Base-by-base conservation (phyloP, 306 rosid species). In the Cucumis sativus region DNA sequence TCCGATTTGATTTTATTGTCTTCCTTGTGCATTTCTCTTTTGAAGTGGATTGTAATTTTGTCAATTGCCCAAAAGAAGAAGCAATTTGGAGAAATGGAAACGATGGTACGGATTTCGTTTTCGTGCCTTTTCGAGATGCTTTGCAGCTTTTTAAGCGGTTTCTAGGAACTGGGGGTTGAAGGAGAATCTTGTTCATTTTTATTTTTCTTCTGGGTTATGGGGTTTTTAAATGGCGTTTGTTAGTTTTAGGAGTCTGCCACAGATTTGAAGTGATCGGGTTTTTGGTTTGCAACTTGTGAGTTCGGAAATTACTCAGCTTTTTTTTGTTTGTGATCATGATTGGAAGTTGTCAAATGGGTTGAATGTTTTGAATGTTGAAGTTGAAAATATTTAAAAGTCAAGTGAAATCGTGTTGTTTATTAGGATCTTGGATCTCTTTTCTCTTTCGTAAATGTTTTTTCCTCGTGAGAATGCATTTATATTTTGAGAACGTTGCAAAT, bases 321-420 rank as follows among this genome's bases (percentile, higher is more conserved):
- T 41, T 12, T 12, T 20, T 67, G 7, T 20, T 20, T 58, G 15
- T 4, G 52, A 37, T 23, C 5, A 6, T n/a, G 16, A 25, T 40
- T 70, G 18, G 21, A 47, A 14, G 18, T 70, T 25, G 58, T 70
- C 12, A 23, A 28, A 33, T 33, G 4, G 57, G 40, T 49, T 70
- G 51, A 43, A 68, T 49, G 18, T 43, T 68, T 41, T 20, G n/a
- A 68, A 20, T 17, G 74, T 66, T 18, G 74, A 43, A 47, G 39
- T 21, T 43, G 75, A 69, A 10, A 69, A 43, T 7, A 45, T 69
- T 25, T 20, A 21, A 41, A n/a, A 45, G 75, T 13, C 28, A 43
- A 68, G 23, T 69, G 37, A 21, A 69, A 69, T 45, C 37, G 75
- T 47, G 75, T 70, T 23, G 76, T 70, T 70, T 70, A 43, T 45